A percentile compares a stretch with the other conserved stretches of the same genome.
phyloP scores from a whole-genome alignment of 106 monocot genomes.

The Apostasia ramifera region DNA sequence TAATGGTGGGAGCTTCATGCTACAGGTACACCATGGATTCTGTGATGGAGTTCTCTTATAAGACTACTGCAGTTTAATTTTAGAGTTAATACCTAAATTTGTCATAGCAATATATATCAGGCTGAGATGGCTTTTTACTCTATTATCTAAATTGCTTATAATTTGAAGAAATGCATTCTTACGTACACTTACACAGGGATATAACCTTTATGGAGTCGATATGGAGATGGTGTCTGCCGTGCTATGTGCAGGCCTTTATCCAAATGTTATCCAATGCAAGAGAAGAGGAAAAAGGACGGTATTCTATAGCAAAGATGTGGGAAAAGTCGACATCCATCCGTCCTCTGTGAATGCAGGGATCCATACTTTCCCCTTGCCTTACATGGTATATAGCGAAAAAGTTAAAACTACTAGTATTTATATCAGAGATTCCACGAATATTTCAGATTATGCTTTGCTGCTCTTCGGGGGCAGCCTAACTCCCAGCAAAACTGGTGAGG shows the following conservation, averaged over 20 bases:
- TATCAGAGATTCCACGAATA: constrained; percentile 91
- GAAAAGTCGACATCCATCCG: constrained; percentile 98
- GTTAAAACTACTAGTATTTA: constrained; percentile 85
- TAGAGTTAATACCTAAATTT: too few relatives aligned
- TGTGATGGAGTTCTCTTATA: too few relatives aligned
- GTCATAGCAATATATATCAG: too few relatives aligned
- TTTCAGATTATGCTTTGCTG: constrained; percentile 92
- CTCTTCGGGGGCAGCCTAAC: constrained; percentile 74
- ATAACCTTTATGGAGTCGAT: constrained; percentile 80
- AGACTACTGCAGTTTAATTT: too few relatives aligned
- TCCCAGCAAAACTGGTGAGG: constrained; percentile 69
- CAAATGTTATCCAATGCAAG: constrained; percentile 95
- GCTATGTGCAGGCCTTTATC: constrained; percentile 90
- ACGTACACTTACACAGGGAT: constrained; percentile 35
- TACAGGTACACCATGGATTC: too few relatives aligned
- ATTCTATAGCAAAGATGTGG: constrained; percentile 92
- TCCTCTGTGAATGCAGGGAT: constrained; percentile 90
- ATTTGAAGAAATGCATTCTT: not conserved
- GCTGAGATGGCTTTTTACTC: too few relatives aligned
- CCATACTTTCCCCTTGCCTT: constrained; percentile 76
- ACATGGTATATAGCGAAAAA: constrained; percentile 92
- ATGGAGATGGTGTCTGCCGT: constrained; percentile 90
- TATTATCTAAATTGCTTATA: too few relatives aligned
- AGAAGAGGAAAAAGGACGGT: constrained; percentile 92
- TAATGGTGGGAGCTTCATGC: too few relatives aligned